Percentiles rank a stretch among this genome's conserved stretches.
These are phyloP conservation scores for Globisporangium okanoganense DNA, from an alignment of 352 stramenopile species.

Conservation along the genomic window DNA sequence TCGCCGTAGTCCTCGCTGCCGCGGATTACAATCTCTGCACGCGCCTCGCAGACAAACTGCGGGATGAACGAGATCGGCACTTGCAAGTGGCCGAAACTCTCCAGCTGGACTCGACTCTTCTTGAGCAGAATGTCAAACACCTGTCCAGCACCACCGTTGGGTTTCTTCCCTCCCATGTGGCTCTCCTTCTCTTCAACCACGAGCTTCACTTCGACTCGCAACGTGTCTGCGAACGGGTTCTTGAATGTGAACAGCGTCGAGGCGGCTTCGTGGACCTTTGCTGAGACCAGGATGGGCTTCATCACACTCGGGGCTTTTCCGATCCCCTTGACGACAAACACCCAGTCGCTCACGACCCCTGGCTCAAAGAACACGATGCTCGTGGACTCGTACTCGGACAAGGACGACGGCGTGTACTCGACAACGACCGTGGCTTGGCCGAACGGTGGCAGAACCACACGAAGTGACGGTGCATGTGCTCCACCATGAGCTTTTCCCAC, in stretches of 20 bases:
- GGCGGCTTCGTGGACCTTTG: conserved; percentile 74
- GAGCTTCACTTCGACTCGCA: conserved; percentile 83
- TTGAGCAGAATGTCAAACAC: conserved; percentile 82
- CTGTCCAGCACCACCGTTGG: not conserved
- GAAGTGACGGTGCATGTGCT: not conserved
- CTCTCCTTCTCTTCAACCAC: conserved; percentile 12
- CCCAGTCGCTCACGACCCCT: conserved; percentile 85
- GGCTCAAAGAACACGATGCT: conserved; percentile 74
- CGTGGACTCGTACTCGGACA: conserved; percentile 74
- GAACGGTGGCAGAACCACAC: conserved; percentile 65
- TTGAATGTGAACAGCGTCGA: conserved; percentile 90
- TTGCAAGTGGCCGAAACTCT: conserved; percentile 81
- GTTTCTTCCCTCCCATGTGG: not conserved
- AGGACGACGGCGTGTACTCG: conserved; percentile 88
- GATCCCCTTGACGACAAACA: conserved; percentile 75
- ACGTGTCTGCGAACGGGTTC: conserved; percentile 86
- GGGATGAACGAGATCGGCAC: conserved; percentile 91
- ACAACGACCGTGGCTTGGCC: conserved; percentile 61
- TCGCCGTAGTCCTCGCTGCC: conserved; percentile 63
- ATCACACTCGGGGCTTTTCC: conserved; percentile 88
- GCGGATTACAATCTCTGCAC: conserved; percentile 63
- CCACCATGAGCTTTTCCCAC: conserved; percentile 1
- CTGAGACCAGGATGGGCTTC: conserved; percentile 66
- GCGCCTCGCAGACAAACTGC: conserved; percentile 56
- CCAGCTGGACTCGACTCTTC: conserved; percentile 66